Evolutionary conservation across 2,329 filamentous ascomycete species (phyloP).

Genomic region (Fusarium robinianum): DNA sequence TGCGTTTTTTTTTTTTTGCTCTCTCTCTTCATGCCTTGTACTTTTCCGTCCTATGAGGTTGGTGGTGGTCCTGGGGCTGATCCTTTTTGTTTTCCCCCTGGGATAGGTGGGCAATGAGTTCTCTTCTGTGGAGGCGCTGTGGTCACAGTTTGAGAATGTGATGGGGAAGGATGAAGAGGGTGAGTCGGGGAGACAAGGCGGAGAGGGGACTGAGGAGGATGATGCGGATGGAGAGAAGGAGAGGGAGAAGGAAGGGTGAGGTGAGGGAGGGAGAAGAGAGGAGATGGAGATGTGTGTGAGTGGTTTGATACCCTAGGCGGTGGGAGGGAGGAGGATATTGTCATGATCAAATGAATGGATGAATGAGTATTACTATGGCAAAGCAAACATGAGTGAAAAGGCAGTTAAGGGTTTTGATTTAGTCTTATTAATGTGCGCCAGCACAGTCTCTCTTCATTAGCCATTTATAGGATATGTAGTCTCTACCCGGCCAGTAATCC

Average conservation of each 20-base stretch:
- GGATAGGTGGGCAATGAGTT: constrained; percentile 89
- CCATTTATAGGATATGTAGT: too few species aligned
- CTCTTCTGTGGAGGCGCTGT: constrained; percentile 92
- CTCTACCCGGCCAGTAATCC: too few species aligned
- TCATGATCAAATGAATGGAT: constrained; percentile 7
- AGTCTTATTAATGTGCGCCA: too few species aligned
- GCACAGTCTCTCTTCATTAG: too few species aligned
- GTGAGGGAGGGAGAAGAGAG: constrained; percentile 5
- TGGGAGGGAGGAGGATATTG: constrained; percentile 3
- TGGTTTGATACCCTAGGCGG: constrained; percentile 31
- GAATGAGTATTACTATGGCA: background rate
- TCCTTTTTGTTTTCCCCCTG: background rate
- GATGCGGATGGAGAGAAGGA: constrained; percentile 17
- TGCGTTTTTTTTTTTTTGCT: constrained; percentile 47
- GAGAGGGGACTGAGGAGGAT: constrained; percentile 26
- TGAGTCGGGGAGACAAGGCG: constrained; percentile 20
- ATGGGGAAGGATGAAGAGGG: constrained; percentile 72
- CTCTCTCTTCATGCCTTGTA: too few species aligned
- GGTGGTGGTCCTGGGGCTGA: too few species aligned
- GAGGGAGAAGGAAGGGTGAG: constrained; percentile 17
- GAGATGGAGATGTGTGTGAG: too few species aligned
- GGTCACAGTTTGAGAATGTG: constrained; percentile 96
- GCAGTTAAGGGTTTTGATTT: too few species aligned
- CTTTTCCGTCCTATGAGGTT: too few species aligned
- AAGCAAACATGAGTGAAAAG: too few species aligned